Conservation (phyloP, 176 grass and related monocot species). For the Rhynchospora pubera region DNA sequence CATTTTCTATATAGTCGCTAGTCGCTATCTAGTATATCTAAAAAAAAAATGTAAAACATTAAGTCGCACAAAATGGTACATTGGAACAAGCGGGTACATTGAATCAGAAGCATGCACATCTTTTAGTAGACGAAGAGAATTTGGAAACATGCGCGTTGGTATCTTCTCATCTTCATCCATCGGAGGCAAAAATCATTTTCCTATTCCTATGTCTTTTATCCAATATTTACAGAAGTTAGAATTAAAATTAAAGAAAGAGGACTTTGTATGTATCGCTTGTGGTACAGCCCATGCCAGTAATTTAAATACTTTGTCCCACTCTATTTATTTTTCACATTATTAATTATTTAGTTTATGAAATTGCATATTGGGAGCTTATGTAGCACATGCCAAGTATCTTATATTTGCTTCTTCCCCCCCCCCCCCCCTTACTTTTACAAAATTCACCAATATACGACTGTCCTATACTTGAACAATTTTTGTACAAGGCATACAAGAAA, state of each 20-base stretch:
- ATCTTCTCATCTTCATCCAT: slow-evolving; percentile 3
- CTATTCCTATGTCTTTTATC: background rate
- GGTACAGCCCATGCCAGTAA: background rate
- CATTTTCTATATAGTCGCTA: too few species aligned
- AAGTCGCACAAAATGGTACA: background rate
- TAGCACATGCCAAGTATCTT: background rate
- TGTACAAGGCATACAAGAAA: too few species aligned
- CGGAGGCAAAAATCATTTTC: background rate
- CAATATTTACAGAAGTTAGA: background rate
- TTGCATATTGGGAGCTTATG: background rate
- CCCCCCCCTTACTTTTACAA: background rate
- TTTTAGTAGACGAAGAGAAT: background rate
- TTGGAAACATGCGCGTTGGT: background rate
- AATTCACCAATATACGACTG: too few species aligned
- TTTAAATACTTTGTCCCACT: background rate
- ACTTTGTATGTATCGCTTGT: background rate
- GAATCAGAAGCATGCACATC: background rate
- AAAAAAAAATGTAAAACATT: background rate
- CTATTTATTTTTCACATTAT: background rate
- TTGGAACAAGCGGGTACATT: background rate
- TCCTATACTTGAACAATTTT: too few species aligned
- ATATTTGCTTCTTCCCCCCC: background rate
- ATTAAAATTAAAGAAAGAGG: background rate
- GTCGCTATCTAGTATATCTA: too few species aligned
- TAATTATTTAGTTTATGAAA: background rate